These are phyloP conservation scores for Neoarthrinium moseri DNA, from an alignment of 2,329 filamentous ascomycete species.

Conservation along the genomic window DNA sequence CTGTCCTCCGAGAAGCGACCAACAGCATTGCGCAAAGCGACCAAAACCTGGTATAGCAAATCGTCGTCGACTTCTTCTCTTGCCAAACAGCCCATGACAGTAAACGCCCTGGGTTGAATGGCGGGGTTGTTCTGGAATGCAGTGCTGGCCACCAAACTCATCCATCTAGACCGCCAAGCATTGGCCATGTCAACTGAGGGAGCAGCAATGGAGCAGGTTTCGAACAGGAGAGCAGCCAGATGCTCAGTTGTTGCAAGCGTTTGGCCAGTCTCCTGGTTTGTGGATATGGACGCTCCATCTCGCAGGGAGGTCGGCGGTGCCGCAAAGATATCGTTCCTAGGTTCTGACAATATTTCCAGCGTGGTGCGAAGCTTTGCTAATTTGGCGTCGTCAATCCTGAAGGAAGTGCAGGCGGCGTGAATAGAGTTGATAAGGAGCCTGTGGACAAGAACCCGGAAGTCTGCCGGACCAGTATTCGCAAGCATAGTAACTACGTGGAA, in stretches of 20 bases:
- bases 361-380: constrained; percentile 54
- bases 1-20: constrained; percentile 63
- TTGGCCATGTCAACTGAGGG: constrained; percentile 65
- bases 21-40: constrained; percentile 64
- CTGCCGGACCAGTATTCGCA: constrained; percentile 60
- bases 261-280: constrained; percentile 51
- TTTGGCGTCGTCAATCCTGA: constrained; percentile 58
- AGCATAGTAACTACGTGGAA: constrained; percentile 72
- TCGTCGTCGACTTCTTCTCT: constrained; percentile 73
- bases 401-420: constrained; percentile 66
- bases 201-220: constrained; percentile 62
- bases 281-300: constrained; percentile 55
- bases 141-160: constrained; percentile 71
- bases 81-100: constrained; percentile 69
- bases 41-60: constrained; percentile 68
- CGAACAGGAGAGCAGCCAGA: constrained; percentile 60
- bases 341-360: constrained; percentile 59
- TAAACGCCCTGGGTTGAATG: constrained; percentile 67
- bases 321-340: constrained; percentile 57
- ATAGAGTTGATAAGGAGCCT: constrained; percentile 65
- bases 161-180: constrained; percentile 70
- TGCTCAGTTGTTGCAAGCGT: constrained; percentile 58
- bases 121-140: constrained; percentile 73
- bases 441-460: constrained; percentile 59
- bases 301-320: constrained; percentile 44